Evolutionary conservation across 2,329 filamentous ascomycete genomes (phyloP), one percentile per base, ranked within the genome.

Genomic region (Didymella sp.): DNA sequence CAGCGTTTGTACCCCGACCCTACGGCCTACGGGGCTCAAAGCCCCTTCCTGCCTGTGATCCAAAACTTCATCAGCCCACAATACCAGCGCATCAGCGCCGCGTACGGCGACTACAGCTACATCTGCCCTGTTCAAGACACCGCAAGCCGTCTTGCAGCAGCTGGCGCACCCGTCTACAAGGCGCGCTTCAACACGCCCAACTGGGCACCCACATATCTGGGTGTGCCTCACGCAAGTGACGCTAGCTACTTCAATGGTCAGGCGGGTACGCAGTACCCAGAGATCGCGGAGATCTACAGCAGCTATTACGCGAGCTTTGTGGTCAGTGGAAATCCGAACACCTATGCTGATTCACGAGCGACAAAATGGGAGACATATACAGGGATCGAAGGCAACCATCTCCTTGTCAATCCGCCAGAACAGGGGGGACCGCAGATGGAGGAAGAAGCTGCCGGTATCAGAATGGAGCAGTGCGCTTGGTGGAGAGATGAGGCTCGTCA

Each of bases 71-170:
- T 79, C 17, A 78, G 76, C 19, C 56, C 62, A 2, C 80, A 82
- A 58, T 82, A 78, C 51, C 68, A 80, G 33, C 77, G 81, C 3
- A 47, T 82, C 4, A 72, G 76, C 0, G 78, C 79, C 1, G 77
- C 81, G 0, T 74, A 74, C 19, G 73, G 69, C 25, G 72, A 76
- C 52, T 76, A 72, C 52, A 62, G 64, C 1, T 76, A 75, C 58
- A 76, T 74, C 42, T 75, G 73, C 53, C 72, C 73, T 0, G 72
- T 74, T 0, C 71, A 74, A 52, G 71, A 74, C 52, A 73, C 70
- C 2, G 72, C 73, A 1, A 58, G 60, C 7, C 60, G 61, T 0
- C 55, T 74, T 4, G 59, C 72, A 6, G 37, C 52, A 1, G 64
- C 69, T 17, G 62, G 59, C 17, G 66, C 62, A 0, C 65, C 67